Base-by-base conservation (phyloP, 208 protist species). In the Leishmania amazonensis region DNA sequence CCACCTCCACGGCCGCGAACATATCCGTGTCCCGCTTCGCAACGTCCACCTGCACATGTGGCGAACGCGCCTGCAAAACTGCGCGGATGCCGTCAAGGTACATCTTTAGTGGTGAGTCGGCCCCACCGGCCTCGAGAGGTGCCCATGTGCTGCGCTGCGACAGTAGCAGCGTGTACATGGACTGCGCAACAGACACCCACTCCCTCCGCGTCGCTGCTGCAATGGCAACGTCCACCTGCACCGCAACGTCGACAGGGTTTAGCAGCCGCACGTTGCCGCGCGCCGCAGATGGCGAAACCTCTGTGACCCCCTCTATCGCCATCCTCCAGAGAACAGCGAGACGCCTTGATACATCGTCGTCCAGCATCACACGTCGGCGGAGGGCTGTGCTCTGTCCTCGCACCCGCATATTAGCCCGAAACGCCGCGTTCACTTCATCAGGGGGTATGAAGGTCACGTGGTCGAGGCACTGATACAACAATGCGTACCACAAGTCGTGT, bases 141-240 rank as follows among this genome's bases (percentile, higher is more conserved):
- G 24, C 53, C 24, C 15, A 21, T 35, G 28, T 28, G 21, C 68
- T 49, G 49, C 54, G 57, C 58, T 40, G 24, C 31, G 81, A 57
- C 7, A 70, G 70, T n/a, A 75, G 76, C 21, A 72, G 42, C 57
- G 77, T 31, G 62, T 87, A 58, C 54, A 86, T 64, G 13, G 71
- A 62, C 62, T 83, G 79, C 3, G 85, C 87, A 38, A 88, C 68
- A 58, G 49, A 68, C 65, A 83, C 75, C 89, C 91, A 94, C 19
- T 65, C 73, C 42, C 75, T 60, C 51, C 89, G 87, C 1, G 85
- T 87, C 4, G 79, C 75, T 24, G 75, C 76, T 17, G 78, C 78
- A 11, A 81, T 78, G 19, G 91, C 89, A 13, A 75, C 67, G 76
- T 94, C 91, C 24, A 89, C 84, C 54, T 89, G 84, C 15, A 77